A percentile compares a stretch with the other conserved stretches of the same genome.
These are phyloP conservation scores for Diversispora eburnea DNA, from an alignment of 192 early-diverging fungal genomes.

Conservation along the genomic window DNA sequence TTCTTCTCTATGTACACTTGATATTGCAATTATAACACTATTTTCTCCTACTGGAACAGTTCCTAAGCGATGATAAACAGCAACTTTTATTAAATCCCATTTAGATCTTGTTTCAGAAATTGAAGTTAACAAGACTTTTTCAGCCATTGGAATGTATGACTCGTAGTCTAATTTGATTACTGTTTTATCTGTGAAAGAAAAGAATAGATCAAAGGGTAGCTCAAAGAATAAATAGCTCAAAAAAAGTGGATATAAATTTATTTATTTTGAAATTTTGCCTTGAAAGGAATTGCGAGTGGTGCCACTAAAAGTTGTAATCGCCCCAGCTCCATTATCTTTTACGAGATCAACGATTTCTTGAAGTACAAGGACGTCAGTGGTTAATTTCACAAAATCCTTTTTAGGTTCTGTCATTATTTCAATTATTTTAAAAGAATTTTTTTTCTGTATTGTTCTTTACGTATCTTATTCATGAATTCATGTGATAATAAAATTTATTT, in stretches of 20 bases:
- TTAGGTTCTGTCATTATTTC: not conserved
- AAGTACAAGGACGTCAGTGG: constrained; percentile 53
- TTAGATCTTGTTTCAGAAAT: constrained; percentile 60
- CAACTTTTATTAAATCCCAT: constrained; percentile 66
- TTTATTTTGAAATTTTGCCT: constrained; percentile 42
- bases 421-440: not conserved
- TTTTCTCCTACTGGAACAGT: constrained; percentile 75
- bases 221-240: not conserved
- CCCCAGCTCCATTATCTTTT: constrained; percentile 70
- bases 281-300: constrained; percentile 83
- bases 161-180: constrained; percentile 81
- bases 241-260: not conserved
- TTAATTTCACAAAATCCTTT: constrained; percentile 51
- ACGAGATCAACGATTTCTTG: constrained; percentile 62
- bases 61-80: constrained; percentile 78
- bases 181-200: constrained; percentile 45
- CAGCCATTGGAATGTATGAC: constrained; percentile 85
- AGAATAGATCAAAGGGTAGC: not conserved
- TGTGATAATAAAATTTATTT: too few relatives aligned
- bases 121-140: constrained; percentile 60
- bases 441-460: too few relatives aligned
- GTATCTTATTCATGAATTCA: too few relatives aligned
- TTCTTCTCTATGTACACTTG: constrained; percentile 74
- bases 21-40: constrained; percentile 78
- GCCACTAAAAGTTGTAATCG: constrained; percentile 83